Evolutionary conservation across 2,329 filamentous ascomycete species (phyloP), one percentile per base, ranked within the genome.

Genomic region (Paraphaeosphaeria minitans): DNA sequence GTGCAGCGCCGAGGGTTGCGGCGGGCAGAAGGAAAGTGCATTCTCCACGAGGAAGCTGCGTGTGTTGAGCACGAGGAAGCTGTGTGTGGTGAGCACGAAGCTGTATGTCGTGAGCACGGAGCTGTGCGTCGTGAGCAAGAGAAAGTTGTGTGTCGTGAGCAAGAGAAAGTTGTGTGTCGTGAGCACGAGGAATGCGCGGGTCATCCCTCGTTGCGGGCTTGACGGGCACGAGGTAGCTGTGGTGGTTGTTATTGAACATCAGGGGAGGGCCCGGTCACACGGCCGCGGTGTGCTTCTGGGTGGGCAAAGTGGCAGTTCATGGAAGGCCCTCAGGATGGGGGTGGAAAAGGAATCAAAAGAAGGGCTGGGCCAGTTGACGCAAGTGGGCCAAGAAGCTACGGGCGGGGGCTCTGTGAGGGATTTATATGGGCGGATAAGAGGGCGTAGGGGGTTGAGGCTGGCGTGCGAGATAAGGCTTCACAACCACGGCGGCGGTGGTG

Each of bases 1-100:
- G 70, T 37, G 64, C 54, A 54, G 61, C 64, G 42, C 50, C 62
- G 4, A 63, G 45, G 14, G 71, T 71, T 22, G 66, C 60, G 35
- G 70, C 69, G 16, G 71, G 66, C 29, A 72, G 56, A 35, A 77
- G 68, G 60, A 75, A 77, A 59, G 68, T 66, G 62, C 75, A 77
- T 71, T 77, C 75, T 66, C 75, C 75, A 13, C 75, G 74, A 19
- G 75, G 75, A 24, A 77, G 67, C 55, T 69, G 73, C 33, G 68
- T 61, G 19, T 75, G 70, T 69, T 77, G 73, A 62, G 73, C 73
- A 13, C 73, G 73, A 35, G 75, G 75, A 21, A 77, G n/a, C n/a
- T n/a, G 73, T 33, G 68, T 61, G 19, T 75, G 70, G 70, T 77
- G 73, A 62, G 73, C 73, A 13, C 73, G 73, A 35, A 74, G 75